Conservation (phyloP, 164 flowering plant species). For the Magnolia sinica region DNA sequence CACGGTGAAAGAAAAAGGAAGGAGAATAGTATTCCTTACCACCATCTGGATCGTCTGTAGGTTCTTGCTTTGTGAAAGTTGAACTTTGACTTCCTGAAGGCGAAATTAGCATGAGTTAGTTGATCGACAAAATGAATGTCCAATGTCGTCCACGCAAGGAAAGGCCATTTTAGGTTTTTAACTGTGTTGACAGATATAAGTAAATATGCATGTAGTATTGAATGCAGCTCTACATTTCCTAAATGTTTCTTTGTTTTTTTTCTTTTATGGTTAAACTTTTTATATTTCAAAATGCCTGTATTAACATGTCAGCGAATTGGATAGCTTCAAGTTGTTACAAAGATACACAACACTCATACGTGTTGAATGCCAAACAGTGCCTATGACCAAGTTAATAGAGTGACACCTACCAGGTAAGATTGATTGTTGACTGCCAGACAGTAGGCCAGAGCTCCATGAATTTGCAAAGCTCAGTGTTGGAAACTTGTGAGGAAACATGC, state of each 20-base stretch:
- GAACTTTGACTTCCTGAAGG: conserved; percentile 51
- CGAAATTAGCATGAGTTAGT: conserved; percentile 3
- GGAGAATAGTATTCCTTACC: conserved; percentile 37
- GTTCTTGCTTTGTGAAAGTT: conserved; percentile 24
- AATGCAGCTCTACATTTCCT: neutral
- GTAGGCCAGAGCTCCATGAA: conserved; percentile 44
- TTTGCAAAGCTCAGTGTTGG: conserved; percentile 34
- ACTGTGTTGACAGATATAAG: neutral
- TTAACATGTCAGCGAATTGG: no score
- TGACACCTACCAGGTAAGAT: conserved; percentile 51
- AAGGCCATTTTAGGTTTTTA: neutral
- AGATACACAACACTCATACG: neutral
- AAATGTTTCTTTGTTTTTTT: neutral
- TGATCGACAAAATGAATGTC: neutral
- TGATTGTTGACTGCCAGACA: conserved; percentile 34
- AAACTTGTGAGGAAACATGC: conserved; percentile 27
- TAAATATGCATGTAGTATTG: neutral
- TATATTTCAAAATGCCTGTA: neutral
- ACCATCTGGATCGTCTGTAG: conserved; percentile 57
- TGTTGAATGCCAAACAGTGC: neutral
- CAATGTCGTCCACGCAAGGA: neutral
- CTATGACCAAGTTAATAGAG: conserved; percentile 6
- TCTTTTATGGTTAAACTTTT: no score
- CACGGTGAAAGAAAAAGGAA: neutral
- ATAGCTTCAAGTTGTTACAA: neutral